Evolutionary conservation across 306 rosid genomes (phyloP), one percentile per base, ranked within the genome.

Genomic region (Erythrophleum fordii): DNA sequence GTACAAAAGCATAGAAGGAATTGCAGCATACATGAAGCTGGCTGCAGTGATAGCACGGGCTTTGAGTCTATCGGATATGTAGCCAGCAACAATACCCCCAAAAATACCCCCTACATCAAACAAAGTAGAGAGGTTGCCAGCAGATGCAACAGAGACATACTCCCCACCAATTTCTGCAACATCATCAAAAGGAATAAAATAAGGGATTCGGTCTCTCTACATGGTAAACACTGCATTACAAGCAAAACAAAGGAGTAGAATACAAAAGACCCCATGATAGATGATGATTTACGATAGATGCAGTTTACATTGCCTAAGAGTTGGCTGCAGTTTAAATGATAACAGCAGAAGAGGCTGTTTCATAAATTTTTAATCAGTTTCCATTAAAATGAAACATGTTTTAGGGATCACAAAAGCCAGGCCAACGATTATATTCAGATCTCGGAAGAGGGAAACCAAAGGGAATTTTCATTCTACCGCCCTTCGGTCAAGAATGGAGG

Each of bases 21-120:
- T 91, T 7, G 98, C 89, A 55, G 89, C 89, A 84, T 82, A 90
- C 92, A 91, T 86, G 89, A 93, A 93, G 86, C 86, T 80, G 29
- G 93, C 93, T 59, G 97, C 98, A 5, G 95, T 87, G 23, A 64
- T 87, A 71, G 98, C 97, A 52, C 97, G 92, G 11, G 97, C 98
- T n/a, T 77, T 85, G 61, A 93, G 97, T 87, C 77, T 93, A 72
- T 93, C 97, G n/a, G 93, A 93, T 84, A 93, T 73, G 77, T 88
- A 85, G 79, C 98, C 98, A 52, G 97, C 93, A 64, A 93, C 91
- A 73, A 93, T 84, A 56, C 98, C 98, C 56, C 98, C 98, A 55
- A 88, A 35, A 71, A 93, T 88, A 10, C 98, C 98, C 42, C 98
- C 98, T 4, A 91, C 94, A 73, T 91, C 98, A 35, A 93, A 93